Evolutionary conservation across 176 grass and related monocot genomes (phyloP), one percentile per base, ranked within the genome.

Genomic region (Aegilops speltoides): DNA sequence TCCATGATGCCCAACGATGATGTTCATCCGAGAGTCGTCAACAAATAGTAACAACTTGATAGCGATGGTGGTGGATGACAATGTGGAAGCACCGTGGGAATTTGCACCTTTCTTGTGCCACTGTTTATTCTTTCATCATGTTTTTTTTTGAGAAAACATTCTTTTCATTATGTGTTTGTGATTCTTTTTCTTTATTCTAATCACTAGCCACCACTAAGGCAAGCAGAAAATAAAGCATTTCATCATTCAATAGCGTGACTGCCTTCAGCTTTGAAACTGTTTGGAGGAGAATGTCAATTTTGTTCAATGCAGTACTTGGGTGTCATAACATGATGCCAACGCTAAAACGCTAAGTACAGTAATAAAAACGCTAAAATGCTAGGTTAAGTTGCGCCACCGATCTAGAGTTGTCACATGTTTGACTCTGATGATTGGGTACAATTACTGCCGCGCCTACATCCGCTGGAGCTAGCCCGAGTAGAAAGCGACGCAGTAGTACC

Each of bases 341-440:
- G 28, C 40, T 37, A 56, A 19, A 77, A 77, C 37, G 61, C 29
- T 46, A 43, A 32, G 33, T 61, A n/a, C n/a, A n/a, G 14, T 19
- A 54, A 54, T 5, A 54, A 54, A 54, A 19, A 65, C 4, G 28
- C 60, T 37, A 56, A 19, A 77, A 77, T 68, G 61, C 61, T 68
- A 32, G 19, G 33, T 68, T 68, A 14, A 68, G 77, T 36, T 50
- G 7, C 24, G 40, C 37, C 82, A 79, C 14, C 3, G 33, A 87
- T 66, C 40, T 73, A 85, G 61, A 68, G 2, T 68, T 26, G 61
- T 62, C 50, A 85, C 68, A 81, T 76, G 56, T 83, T 79, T 7
- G 2, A 79, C 16, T 32, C 85, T n/a, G 70, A 77, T 34, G 28
- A 67, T 16, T 84, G 41, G 29, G 81, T 79, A 79, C 40, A 87